These are phyloP conservation scores for Lichtheimia ornata DNA, from an alignment of 371 early-diverging fungal species.

Conservation along the genomic window DNA sequence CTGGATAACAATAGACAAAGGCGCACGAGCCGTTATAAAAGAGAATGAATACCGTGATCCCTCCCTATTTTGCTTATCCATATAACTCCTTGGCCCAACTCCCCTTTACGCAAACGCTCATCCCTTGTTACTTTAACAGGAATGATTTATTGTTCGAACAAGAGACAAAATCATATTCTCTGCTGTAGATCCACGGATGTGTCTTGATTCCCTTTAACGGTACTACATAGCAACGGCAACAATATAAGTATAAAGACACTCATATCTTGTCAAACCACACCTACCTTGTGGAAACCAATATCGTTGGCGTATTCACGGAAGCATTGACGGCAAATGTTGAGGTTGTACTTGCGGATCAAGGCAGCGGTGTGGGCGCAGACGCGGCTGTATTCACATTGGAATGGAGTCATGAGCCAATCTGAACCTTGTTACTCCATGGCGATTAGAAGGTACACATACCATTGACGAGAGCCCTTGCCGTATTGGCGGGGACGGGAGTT, in stretches of 20 bases:
- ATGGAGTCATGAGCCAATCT: background rate
- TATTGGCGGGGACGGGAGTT: slow-evolving; percentile 93
- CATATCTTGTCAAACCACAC: background rate
- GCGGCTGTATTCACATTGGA: slow-evolving; percentile 63
- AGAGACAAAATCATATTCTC: background rate
- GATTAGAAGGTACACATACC: slow-evolving; percentile 53
- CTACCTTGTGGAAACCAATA: slow-evolving; percentile 96
- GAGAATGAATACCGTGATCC: background rate
- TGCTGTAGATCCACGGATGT: background rate
- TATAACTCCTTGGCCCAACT: background rate
- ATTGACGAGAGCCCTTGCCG: slow-evolving; percentile 98
- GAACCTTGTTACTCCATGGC: background rate
- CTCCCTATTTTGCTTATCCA: background rate
- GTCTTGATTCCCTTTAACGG: slow-evolving; percentile 5
- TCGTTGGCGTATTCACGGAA: slow-evolving; percentile 99
- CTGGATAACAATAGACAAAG: background rate
- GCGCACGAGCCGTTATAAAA: slow-evolving; percentile 1
- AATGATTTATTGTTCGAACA: slow-evolving; percentile 5
- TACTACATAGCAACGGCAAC: background rate
- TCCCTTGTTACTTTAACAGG: slow-evolving; percentile 3
- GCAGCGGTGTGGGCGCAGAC: slow-evolving; percentile 98
- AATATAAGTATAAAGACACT: background rate
- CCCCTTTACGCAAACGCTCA: background rate
- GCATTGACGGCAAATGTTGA: slow-evolving; percentile 99
- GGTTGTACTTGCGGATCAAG: slow-evolving; percentile 99